phyloP scores from a whole-genome alignment of 139 green algal species.

The Chlamydomonas incerta region DNA sequence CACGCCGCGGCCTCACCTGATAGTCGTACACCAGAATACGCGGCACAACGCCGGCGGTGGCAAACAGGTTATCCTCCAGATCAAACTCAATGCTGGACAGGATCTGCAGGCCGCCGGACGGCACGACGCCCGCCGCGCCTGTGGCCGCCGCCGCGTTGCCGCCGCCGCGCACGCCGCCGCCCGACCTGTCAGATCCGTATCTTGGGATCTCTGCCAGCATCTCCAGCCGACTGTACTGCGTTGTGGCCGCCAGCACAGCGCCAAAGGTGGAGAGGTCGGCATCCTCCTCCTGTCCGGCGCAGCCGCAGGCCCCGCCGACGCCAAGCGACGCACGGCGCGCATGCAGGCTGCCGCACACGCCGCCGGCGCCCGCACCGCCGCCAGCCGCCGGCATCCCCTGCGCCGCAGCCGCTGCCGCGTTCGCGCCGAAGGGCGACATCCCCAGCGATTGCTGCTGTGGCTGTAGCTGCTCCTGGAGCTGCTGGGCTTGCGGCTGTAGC shows the following conservation, averaged over 20 bases:
- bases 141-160: neutral
- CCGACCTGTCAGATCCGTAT: neutral
- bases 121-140: neutral
- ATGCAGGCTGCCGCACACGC: neutral
- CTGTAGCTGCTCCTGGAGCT: too few relatives aligned
- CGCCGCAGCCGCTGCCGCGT: too few relatives aligned
- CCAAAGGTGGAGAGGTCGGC: slow-evolving; percentile 68
- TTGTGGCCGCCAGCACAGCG: slow-evolving; percentile 69
- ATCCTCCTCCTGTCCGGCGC: neutral
- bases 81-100: slow-evolving; percentile 89
- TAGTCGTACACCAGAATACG: slow-evolving; percentile 42
- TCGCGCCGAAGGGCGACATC: too few relatives aligned
- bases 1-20: neutral
- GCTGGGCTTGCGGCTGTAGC: too few relatives aligned
- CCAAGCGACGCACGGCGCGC: neutral
- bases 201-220: slow-evolving; percentile 64
- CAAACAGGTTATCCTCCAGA: slow-evolving; percentile 90
- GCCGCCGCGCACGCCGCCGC: neutral
- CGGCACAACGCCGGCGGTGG: slow-evolving; percentile 69
- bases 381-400: neutral
- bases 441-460: too few relatives aligned
- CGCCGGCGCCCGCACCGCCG: too few relatives aligned
- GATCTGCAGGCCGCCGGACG: slow-evolving; percentile 64
- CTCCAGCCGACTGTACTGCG: slow-evolving; percentile 59
- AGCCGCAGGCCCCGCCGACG: neutral